Evolutionary conservation across 2,329 filamentous ascomycete genomes (phyloP), one percentile per base, ranked within the genome.

Genomic region (Stachybotrys chartarum): DNA sequence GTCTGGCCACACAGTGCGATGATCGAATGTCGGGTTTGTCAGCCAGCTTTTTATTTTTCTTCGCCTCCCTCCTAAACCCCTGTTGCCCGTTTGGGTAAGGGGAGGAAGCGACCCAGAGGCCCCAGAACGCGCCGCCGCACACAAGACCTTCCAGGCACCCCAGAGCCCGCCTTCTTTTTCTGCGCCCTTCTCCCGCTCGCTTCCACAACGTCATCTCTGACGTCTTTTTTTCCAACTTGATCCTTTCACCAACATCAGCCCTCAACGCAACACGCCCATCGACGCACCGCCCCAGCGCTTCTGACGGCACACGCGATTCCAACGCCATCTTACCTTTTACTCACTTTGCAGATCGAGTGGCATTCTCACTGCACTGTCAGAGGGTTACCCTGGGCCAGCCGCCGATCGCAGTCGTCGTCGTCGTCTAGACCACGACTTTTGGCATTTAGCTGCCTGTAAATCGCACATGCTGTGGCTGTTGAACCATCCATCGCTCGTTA

Each of bases 191-290:
- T 66, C 70, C 70, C 63, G 65, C 64, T 68, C 61, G 67, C 63
- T 65, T 63, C 65, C 68, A 68, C 71, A 75, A 75, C 73, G 73
- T 75, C 73, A 75, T 75, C 73, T 75, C 73, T 75, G 73, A 75
- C 73, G 73, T 75, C 72, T 75, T 75, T 66, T 64, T 61, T 59
- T 56, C 18, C 63, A 67, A 68, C 65, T 65, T 69, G 64, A 66
- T 66, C 64, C 63, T 70, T 69, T 68, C 66, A 68, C 66, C 54
- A 66, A 66, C 67, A 61, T 67, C 66, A 61, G 59, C 63, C 58
- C 58, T 63, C 65, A 59, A 63, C 63, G 64, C 67, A 68, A 65
- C 66, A 52, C 57, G 24, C 50, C 51, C 48, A 32, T 24, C 52
- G 47, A 46, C 44, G 56, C 54, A 42, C 51, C 54, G 39, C 49